Evolutionary conservation across 257 asterid genomes (phyloP).

Genomic region (Solanum pinnatisectum): DNA sequence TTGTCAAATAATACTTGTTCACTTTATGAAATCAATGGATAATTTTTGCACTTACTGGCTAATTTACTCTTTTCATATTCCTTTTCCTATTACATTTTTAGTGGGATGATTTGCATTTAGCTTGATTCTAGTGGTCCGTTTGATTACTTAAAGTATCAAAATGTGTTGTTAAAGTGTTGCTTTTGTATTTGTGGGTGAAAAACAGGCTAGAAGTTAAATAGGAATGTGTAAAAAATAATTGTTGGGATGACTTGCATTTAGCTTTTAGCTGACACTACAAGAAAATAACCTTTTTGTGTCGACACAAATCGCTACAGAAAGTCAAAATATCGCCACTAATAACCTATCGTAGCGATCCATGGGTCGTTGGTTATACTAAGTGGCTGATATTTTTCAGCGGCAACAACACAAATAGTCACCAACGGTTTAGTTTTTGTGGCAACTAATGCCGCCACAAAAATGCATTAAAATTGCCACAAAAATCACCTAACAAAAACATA

Average conservation of each 20-base stretch:
- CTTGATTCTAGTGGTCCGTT: background rate
- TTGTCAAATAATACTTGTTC: too few relatives aligned
- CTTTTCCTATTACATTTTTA: background rate
- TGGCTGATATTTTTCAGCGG: too few relatives aligned
- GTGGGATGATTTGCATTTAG: background rate
- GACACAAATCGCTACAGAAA: background rate
- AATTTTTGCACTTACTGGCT: too few relatives aligned
- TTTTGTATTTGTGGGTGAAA: background rate
- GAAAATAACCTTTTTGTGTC: background rate
- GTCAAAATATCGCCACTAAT: background rate
- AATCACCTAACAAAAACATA: too few relatives aligned
- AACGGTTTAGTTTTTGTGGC: too few relatives aligned
- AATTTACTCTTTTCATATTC: background rate
- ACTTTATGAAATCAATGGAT: too few relatives aligned
- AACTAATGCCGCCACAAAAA: too few relatives aligned
- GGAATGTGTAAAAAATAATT: background rate
- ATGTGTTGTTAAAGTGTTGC: background rate
- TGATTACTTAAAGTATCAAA: background rate
- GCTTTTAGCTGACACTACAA: background rate
- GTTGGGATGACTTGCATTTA: background rate
- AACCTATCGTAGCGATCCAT: too few relatives aligned
- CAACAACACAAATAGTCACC: too few relatives aligned
- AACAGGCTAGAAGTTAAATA: background rate
- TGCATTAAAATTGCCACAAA: too few relatives aligned
- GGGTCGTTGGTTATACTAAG: too few relatives aligned